Evolutionary conservation across 176 grass and related monocot species (phyloP).

Genomic region (Avena atlantica): DNA sequence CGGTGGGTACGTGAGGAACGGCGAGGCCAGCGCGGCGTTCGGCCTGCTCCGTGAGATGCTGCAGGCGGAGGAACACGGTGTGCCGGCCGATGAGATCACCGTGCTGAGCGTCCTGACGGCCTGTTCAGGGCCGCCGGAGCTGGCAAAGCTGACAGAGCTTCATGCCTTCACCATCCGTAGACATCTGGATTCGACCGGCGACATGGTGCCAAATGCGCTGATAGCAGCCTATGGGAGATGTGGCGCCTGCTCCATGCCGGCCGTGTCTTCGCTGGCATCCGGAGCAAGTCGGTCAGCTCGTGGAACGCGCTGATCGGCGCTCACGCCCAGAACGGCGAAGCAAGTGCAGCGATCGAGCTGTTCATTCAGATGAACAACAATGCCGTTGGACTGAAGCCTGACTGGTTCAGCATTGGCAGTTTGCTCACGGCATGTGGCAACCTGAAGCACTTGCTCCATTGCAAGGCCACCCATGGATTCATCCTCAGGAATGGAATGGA

Average conservation of each 20-base stretch:
- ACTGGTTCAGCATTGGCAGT: constrained; percentile 69
- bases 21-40: constrained; percentile 41
- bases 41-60: constrained; percentile 56
- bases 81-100: constrained; percentile 57
- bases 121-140: constrained; percentile 40
- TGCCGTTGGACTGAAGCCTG: constrained; percentile 42
- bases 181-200: constrained; percentile 47
- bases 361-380: constrained; percentile 46
- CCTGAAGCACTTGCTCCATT: constrained; percentile 47
- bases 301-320: constrained; percentile 65
- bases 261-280: constrained; percentile 42
- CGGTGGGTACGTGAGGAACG: constrained; percentile 49
- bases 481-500: constrained; percentile 68
- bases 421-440: constrained; percentile 57
- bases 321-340: constrained; percentile 55
- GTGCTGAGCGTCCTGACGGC: constrained; percentile 57
- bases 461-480: constrained; percentile 63
- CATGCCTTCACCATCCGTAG: constrained; percentile 59
- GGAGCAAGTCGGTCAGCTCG: constrained; percentile 54
- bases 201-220: constrained; percentile 59
- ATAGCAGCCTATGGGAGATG: constrained; percentile 65
- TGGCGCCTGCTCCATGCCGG: constrained; percentile 39
- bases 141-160: constrained; percentile 55
- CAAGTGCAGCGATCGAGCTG: constrained; percentile 38
- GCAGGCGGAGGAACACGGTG: constrained; percentile 23